Evolutionary conservation across 129 eudicot species (phyloP), one percentile per base, ranked within the genome.

Genomic region (Cynara cardunculus): DNA sequence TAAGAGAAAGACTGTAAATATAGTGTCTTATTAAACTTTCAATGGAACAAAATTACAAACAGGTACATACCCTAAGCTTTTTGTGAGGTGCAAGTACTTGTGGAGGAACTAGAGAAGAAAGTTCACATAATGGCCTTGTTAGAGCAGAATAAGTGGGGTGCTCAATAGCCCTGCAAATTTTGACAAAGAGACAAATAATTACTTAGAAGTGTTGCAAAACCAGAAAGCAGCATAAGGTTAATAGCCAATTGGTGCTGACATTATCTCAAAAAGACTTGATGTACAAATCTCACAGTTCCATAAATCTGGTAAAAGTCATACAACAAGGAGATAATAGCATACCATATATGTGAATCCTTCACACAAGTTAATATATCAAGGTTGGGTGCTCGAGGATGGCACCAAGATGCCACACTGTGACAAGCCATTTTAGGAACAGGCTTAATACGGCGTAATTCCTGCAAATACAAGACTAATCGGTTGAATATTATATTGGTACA

Each of bases 391-490:
- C 99, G 93, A 80, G 99, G 99, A 82, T 95, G 99, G 84, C 97
- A 95, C 99, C 99, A 95, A 69, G 99, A 95, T 28, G 99, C 97
- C 87, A 95, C 97, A 83, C 99, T 95, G 85, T 92, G 99, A 82
- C 99, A 95, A 79, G 95, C 96, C 93, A 95, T 77, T 85, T 84
- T 95, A 10, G 99, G 90, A 69, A 95, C 97, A 85, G 99, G 99
- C 80, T 92, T 95, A 69, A 92, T 92, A 68, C 97, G 91, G 14
- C 99, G 97, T 76, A 95, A 72, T 86, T 95, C 99, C 99, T 95
- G 90, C 70, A 84, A 80, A 32, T 34, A 66, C 56, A 70, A 44
- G 31, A 77, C 19, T 25, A 71, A 70, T 76, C 46, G 70, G 71
- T 26, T 49, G 31, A 78, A 53, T 75, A 56, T 16, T 14, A 67